Evolutionary conservation across 1,139 yeast species (phyloP), one percentile per base, ranked within the genome.

Genomic region (Debaryomycetaceae sp.): DNA sequence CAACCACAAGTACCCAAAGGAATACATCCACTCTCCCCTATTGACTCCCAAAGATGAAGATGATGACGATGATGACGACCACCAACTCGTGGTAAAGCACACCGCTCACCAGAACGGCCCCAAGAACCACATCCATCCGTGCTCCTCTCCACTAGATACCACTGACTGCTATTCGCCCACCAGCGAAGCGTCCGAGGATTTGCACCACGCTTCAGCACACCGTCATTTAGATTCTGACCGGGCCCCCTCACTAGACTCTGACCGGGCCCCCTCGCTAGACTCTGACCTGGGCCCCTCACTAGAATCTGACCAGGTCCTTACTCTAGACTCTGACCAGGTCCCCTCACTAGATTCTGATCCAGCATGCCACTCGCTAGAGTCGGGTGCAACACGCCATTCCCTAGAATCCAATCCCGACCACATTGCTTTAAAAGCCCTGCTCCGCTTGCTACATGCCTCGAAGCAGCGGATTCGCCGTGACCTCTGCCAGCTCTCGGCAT

Each of bases 11-110:
- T 19, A 13, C 19, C 51, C 50, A 32, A 45, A 47, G 37, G 40
- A 37, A 22, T 53, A 51, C 35, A 53, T 53, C 22, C 44, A 43
- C 34, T 51, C 62, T 30, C 66, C 67, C 5, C 49, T 62, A 24
- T 49, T 62, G 33, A 62, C 69, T 2, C 69, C 69, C 10, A 62
- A 60, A 35, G 65, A 62, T 19, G 68, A 62, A 25, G 64, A 59
- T 30, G 60, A 58, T 31, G 59, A 54, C 25, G 49, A 43, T 27
- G 45, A 43, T 22, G 44, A 38, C 13, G 44, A 43, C 25, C 36
- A 36, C 5, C 32, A 34, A 13, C 40, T 30, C 6, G 10, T 7
- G 6, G 10, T 7, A 7, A 10, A 18, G 6, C 8, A 18, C 6
- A 18, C 6, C 10, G 20, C 6, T 18, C 6, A 18, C 10, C 8